Evolutionary conservation across 2,329 filamentous ascomycete species (phyloP).

Genomic region (Aureobasidium sp.): DNA sequence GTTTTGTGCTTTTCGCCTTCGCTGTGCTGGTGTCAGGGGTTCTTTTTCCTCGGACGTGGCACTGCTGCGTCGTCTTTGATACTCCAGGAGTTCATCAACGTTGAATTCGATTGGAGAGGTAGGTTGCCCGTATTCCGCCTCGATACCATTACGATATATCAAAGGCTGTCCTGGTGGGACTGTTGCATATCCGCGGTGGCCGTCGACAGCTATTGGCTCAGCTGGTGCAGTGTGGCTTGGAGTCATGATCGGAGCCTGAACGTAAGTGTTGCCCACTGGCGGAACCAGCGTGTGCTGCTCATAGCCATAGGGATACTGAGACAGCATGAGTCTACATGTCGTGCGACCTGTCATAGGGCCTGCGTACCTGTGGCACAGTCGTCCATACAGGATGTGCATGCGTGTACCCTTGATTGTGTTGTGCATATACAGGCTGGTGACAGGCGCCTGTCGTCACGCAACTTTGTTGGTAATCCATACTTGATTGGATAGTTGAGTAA

Average conservation of each 20-base stretch:
- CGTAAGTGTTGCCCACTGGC: background rate
- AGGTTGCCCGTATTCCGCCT: background rate
- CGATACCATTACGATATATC: background rate
- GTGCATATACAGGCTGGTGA: slow-evolving; percentile 6
- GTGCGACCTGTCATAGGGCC: background rate
- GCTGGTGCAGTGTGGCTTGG: background rate
- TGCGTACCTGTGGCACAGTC: background rate
- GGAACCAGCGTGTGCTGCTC: background rate
- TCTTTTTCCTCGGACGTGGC: slow-evolving; percentile 44
- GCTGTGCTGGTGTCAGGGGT: slow-evolving; percentile 41
- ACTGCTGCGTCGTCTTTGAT: slow-evolving; percentile 2
- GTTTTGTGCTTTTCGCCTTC: slow-evolving; percentile 62
- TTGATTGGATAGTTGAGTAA: background rate
- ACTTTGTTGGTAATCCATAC: slow-evolving; percentile 1
- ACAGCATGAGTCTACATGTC: background rate
- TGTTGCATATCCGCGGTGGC: background rate
- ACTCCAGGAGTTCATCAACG: slow-evolving; percentile 11
- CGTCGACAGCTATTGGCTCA: background rate
- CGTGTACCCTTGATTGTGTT: background rate
- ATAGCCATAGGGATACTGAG: slow-evolving; percentile 3
- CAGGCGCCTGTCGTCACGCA: background rate
- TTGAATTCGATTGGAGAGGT: slow-evolving; percentile 4
- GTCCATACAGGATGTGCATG: background rate
- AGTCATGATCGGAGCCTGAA: background rate
- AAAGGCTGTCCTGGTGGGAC: background rate